Base-by-base conservation (phyloP, 164 flowering plant species). In the Sedum album region DNA sequence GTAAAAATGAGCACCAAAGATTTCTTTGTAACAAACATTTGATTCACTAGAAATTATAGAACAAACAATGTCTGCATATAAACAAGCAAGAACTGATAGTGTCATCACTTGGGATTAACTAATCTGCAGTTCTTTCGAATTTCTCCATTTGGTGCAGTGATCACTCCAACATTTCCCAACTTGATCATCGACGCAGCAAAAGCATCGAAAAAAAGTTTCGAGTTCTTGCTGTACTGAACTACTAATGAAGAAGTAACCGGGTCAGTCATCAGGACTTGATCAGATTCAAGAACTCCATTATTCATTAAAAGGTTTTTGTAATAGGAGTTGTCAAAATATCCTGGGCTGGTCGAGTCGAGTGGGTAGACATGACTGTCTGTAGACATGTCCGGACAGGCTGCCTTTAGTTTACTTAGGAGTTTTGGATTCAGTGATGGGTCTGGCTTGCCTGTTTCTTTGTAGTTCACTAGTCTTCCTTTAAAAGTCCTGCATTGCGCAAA, bases 401-500 rank as follows among this genome's bases (percentile, higher is more conserved):
- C 73, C 35, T 72, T 81, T 61, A 86, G 36, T 39, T 46, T 76
- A 49, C 68, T 51, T 2, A 77, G 77, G 2, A 82, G 70, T 10
- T 81, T 69, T 28, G 77, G 31, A 35, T 81, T 86, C 0, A 86
- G 82, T 11, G 73, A 25, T 31, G 88, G 84, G 46, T 86, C 90
- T 15, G 90, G 85, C 13, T 80, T 74, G 2, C 88, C 88, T 0
- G 82, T 31, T 35, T 79, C 83, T n/a, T 70, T 76, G 68, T 81
- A 86, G 73, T 84, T 35, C 73, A 80, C 84, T 2, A 84, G 86
- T 73, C 90, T 81, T 36, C 53, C 38, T 77, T 84, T 82, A 78
- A 84, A 86, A 17, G 82, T 78, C 70, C 69, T 70, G 76, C 90
- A 86, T 33, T 79, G 90, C 44, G 90, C 87, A 73, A 79, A 86